Evolutionary conservation across 2,329 filamentous ascomycete species (phyloP).

Genomic region (Intubia oerlemansii): DNA sequence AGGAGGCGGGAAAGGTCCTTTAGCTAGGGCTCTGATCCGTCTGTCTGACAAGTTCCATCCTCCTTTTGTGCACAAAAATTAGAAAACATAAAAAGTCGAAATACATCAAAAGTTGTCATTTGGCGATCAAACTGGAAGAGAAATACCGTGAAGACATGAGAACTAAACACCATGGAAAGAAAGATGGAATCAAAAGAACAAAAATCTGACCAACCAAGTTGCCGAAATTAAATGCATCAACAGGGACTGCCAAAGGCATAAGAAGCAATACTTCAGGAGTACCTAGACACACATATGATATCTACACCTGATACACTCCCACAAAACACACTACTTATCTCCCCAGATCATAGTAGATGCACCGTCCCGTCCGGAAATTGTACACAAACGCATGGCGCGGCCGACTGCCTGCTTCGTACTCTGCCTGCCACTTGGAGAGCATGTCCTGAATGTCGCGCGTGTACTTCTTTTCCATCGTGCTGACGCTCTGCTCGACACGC

Average conservation of each 20-base stretch:
- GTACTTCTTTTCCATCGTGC: slow-evolving; percentile 61
- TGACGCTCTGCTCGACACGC: slow-evolving; percentile 55
- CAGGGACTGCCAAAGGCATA: not conserved
- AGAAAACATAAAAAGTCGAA: slow-evolving; percentile 2
- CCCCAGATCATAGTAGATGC: slow-evolving; percentile 66
- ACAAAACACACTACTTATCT: no score
- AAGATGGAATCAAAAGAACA: not conserved
- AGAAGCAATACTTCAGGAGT: not conserved
- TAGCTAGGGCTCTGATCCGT: no score
- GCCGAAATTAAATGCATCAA: not conserved
- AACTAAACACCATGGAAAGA: no score
- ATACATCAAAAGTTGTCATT: slow-evolving; percentile 2
- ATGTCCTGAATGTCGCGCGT: slow-evolving; percentile 64
- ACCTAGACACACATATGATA: no score
- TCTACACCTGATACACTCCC: no score
- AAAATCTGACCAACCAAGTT: not conserved
- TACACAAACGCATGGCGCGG: slow-evolving; percentile 68
- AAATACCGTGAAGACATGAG: no score
- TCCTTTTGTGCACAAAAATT: not conserved
- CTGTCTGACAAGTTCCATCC: no score
- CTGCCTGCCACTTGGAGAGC: slow-evolving; percentile 39
- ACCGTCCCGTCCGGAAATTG: slow-evolving; percentile 70
- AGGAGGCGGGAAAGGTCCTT: no score
- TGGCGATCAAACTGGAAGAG: no score
- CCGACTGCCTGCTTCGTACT: slow-evolving; percentile 24